Percentiles rank a stretch among this genome's conserved stretches.
Evolutionary conservation across 805 yeast species (phyloP).

Genomic region (Candida multigemmis): DNA sequence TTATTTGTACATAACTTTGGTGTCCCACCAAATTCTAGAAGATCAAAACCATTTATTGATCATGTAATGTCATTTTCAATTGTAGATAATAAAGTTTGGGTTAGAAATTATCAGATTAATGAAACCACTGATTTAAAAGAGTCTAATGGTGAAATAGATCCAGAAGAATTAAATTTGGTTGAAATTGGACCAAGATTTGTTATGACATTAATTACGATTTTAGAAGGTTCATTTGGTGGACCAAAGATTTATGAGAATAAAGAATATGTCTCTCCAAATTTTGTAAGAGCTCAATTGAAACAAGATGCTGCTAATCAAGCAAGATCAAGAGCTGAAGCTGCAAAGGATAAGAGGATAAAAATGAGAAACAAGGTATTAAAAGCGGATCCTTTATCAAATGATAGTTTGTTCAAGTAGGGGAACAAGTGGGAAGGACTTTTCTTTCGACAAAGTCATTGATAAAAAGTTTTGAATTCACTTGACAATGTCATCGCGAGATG

Average conservation of each 20-base stretch:
- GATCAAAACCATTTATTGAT: slow-evolving; percentile 88
- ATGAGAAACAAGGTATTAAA: slow-evolving; percentile 66
- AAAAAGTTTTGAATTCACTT: too few species aligned
- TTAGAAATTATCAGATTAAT: slow-evolving; percentile 85
- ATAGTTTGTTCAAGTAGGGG: slow-evolving; percentile 48
- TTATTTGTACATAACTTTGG: slow-evolving; percentile 50
- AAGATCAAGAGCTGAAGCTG: slow-evolving; percentile 67
- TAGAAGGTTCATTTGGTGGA: slow-evolving; percentile 97
- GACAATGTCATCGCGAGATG: too few species aligned
- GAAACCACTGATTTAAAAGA: slow-evolving; percentile 56
- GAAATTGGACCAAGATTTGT: slow-evolving; percentile 98
- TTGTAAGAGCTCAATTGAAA: slow-evolving; percentile 81
- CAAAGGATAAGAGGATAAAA: slow-evolving; percentile 65
- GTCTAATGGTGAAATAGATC: slow-evolving; percentile 31
- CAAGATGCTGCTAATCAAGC: slow-evolving; percentile 78
- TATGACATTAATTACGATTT: slow-evolving; percentile 78
- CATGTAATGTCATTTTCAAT: slow-evolving; percentile 90
- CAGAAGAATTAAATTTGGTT: slow-evolving; percentile 64
- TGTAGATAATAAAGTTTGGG: slow-evolving; percentile 92
- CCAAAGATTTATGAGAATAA: slow-evolving; percentile 96
- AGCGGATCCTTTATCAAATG: slow-evolving; percentile 78
- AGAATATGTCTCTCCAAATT: slow-evolving; percentile 93
- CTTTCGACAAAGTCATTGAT: too few species aligned
- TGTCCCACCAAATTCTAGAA: slow-evolving; percentile 90
- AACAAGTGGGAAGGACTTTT: slow-evolving; percentile 1